phyloP scores from a whole-genome alignment of 208 protist genomes.

The Borovskyia barvae region DNA sequence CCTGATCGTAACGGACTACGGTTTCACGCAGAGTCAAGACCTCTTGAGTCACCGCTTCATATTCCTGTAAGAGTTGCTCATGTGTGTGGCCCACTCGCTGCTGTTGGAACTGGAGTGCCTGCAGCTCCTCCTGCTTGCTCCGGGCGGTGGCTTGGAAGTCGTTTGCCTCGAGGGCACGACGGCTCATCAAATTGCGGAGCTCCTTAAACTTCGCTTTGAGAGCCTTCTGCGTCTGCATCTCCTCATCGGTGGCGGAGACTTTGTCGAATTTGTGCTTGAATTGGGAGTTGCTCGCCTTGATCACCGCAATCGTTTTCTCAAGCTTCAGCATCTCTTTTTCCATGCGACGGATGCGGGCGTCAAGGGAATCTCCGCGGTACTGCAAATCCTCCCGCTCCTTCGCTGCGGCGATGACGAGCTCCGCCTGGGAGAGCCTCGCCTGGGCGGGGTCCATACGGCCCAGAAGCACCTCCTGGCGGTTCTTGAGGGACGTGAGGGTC shows the following conservation, averaged over 20 bases:
- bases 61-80: conserved; percentile 44
- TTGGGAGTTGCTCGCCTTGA: conserved; percentile 74
- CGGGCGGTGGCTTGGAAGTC: conserved; percentile 55
- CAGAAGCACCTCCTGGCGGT: conserved; percentile 76
- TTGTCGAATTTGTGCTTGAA: conserved; percentile 79
- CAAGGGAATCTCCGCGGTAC: conserved; percentile 73
- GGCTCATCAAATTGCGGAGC: conserved; percentile 61
- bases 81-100: conserved; percentile 31
- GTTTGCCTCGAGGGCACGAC: conserved; percentile 58
- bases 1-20: conserved; percentile 63
- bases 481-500: conserved; percentile 53
- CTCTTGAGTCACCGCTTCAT: conserved; percentile 31
- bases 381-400: conserved; percentile 89
- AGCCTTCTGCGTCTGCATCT: conserved; percentile 44
- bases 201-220: conserved; percentile 67
- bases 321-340: conserved; percentile 80
- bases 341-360: conserved; percentile 69
- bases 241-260: conserved; percentile 53
- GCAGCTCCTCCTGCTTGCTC: conserved; percentile 48
- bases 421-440: conserved; percentile 68
- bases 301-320: conserved; percentile 73
- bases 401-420: conserved; percentile 80
- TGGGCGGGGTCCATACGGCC: conserved; percentile 69
- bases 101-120: conserved; percentile 26
- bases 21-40: conserved; percentile 48